Conservation (phyloP, 805 yeast genomes). For the Starmerella davenportii region DNA sequence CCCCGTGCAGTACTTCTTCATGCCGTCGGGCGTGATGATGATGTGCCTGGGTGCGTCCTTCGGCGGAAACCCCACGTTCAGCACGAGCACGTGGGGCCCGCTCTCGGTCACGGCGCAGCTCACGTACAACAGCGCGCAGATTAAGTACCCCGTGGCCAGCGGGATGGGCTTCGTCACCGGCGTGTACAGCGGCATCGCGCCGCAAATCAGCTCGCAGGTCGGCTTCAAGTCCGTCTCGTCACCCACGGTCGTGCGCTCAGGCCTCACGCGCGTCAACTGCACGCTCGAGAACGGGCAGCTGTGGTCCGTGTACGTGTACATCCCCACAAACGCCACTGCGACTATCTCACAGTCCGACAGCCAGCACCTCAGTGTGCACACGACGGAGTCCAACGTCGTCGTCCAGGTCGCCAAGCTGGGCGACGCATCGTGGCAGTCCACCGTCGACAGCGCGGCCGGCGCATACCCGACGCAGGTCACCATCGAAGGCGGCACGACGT, state of each 20-base stretch:
- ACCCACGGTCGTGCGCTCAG: conserved; percentile 20
- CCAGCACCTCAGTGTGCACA: conserved; percentile 34
- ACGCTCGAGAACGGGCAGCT: conserved; percentile 25
- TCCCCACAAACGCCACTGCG: conserved; percentile 24
- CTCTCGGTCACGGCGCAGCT: conserved; percentile 15
- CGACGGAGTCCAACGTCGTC: conserved; percentile 17
- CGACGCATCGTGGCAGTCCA: conserved; percentile 22
- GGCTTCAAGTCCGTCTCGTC: conserved; percentile 28
- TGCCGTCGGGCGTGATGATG: conserved; percentile 40
- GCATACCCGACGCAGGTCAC: conserved; percentile 37
- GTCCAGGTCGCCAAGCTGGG: conserved; percentile 25
- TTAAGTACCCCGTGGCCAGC: conserved; percentile 48
- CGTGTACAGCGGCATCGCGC: conserved; percentile 33
- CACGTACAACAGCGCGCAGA: conserved; percentile 16
- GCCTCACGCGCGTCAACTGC: conserved; percentile 25
- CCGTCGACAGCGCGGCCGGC: conserved; percentile 54
- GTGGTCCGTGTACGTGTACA: conserved; percentile 35
- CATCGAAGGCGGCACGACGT: conserved; percentile 31
- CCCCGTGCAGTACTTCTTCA: conserved; percentile 31
- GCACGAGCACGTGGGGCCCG: conserved; percentile 22
- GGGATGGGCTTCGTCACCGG: conserved; percentile 76
- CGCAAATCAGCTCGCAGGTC: conserved; percentile 29
- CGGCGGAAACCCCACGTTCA: conserved; percentile 31
- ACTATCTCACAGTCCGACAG: conserved; percentile 23
- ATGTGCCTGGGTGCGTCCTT: conserved; percentile 37